These are phyloP conservation scores for Arthrobotrys conoides DNA, from an alignment of 2,329 filamentous ascomycete species.

Conservation along the genomic window DNA sequence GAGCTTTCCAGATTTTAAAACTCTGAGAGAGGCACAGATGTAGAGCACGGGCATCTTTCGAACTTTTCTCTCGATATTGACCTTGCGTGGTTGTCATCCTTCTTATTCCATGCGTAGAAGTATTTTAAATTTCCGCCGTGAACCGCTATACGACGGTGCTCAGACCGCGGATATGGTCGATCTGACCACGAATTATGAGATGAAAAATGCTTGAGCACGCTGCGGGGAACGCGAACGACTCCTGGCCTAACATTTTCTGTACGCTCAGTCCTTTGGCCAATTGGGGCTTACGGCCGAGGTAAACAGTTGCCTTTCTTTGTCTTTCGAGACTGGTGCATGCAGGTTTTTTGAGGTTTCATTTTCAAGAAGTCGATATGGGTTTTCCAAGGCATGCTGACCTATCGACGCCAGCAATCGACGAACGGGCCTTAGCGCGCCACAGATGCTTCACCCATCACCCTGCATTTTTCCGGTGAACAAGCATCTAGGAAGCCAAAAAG, in stretches of 20 bases:
- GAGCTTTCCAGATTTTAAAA: constrained; percentile 10
- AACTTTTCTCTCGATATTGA: constrained; percentile 3
- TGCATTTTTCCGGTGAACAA: constrained; percentile 58
- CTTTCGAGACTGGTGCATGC: not conserved
- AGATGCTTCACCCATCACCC: constrained; percentile 9
- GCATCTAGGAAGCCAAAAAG: constrained; percentile 39
- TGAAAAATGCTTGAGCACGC: constrained; percentile 40
- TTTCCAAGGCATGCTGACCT: constrained; percentile 4
- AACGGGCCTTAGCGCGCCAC: constrained; percentile 34
- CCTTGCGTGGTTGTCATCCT: constrained; percentile 4
- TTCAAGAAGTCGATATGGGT: constrained; percentile 3
- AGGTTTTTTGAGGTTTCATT: constrained; percentile 7
- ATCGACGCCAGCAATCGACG: constrained; percentile 16
- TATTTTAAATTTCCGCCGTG: constrained; percentile 11
- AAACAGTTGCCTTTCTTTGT: not conserved
- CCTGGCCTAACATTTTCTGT: constrained; percentile 1
- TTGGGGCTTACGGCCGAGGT: constrained; percentile 26
- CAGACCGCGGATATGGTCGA: constrained; percentile 38
- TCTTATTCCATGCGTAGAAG: constrained; percentile 13
- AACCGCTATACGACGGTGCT: constrained; percentile 26
- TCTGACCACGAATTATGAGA: constrained; percentile 42
- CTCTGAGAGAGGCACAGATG: constrained; percentile 24
- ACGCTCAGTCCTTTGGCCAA: constrained; percentile 43
- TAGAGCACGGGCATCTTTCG: constrained; percentile 13
- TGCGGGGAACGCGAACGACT: constrained; percentile 10